phyloP scores from a whole-genome alignment of 768 basidiomycete genomes.

The Holtermanniella nyarrowii region DNA sequence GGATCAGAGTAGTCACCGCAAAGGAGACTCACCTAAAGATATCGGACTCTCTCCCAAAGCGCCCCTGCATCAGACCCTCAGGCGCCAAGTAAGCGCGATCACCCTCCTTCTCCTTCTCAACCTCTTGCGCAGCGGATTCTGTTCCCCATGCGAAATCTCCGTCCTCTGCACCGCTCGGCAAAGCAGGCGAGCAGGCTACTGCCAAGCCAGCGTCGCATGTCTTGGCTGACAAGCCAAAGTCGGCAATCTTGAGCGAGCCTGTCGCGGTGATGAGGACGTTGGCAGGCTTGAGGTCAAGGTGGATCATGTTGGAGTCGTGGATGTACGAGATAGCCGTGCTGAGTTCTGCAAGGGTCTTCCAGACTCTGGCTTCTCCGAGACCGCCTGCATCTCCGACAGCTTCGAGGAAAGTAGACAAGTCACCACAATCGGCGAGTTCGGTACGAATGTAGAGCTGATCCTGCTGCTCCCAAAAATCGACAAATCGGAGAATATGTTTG shows the following conservation, averaged over 20 bases:
- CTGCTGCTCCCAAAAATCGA: constrained; percentile 94
- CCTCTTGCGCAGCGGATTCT: not conserved
- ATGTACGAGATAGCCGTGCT: constrained; percentile 74
- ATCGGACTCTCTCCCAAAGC: constrained; percentile 85
- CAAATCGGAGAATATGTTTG: constrained; percentile 71
- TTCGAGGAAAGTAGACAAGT: constrained; percentile 79
- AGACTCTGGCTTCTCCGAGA: constrained; percentile 83
- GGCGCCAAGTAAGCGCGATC: constrained; percentile 95
- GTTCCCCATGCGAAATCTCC: constrained; percentile 22
- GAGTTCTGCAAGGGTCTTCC: constrained; percentile 89
- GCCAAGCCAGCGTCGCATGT: constrained; percentile 37
- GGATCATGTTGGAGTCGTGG: constrained; percentile 76
- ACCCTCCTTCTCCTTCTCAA: constrained; percentile 59
- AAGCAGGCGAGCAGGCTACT: constrained; percentile 19
- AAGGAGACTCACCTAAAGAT: constrained; percentile 69
- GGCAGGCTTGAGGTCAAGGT: constrained; percentile 93
- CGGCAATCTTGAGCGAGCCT: constrained; percentile 90
- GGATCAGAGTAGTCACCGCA: not conserved
- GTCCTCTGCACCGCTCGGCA: constrained; percentile 16
- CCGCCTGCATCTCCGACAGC: constrained; percentile 77
- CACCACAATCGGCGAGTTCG: constrained; percentile 79
- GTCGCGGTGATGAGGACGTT: constrained; percentile 83
- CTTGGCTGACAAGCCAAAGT: constrained; percentile 95
- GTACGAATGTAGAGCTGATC: constrained; percentile 83
- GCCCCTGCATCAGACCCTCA: constrained; percentile 72